These are phyloP conservation scores for Paecilomyces dactylethromorphus DNA, from an alignment of 2,329 filamentous ascomycete species.

Conservation along the genomic window DNA sequence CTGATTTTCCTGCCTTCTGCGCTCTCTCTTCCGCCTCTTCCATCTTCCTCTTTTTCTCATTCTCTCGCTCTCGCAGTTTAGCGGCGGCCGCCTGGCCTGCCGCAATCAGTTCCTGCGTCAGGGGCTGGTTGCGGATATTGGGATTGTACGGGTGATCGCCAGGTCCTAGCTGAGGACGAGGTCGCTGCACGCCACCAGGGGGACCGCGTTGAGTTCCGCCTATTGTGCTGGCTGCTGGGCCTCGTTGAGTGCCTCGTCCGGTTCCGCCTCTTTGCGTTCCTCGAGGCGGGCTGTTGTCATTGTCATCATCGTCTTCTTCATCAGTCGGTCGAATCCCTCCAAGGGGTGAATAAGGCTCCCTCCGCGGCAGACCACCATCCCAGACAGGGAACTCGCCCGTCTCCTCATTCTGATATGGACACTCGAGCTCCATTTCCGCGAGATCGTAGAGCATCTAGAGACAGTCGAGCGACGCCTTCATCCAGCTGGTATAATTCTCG, in stretches of 20 bases:
- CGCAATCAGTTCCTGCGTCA: not conserved
- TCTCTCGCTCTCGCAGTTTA: not conserved
- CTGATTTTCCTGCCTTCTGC: not conserved
- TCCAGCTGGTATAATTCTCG: not conserved
- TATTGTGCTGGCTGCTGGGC: not conserved
- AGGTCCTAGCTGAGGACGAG: not conserved
- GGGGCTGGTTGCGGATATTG: not conserved
- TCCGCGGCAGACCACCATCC: not conserved
- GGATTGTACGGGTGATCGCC: not conserved
- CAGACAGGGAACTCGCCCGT: not conserved
- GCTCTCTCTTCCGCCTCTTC: slow-evolving; percentile 19
- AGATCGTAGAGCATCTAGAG: not conserved
- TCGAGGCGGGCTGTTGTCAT: not conserved
- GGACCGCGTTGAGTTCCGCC: not conserved
- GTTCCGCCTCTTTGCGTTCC: not conserved
- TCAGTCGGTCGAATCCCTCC: not conserved
- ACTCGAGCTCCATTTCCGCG: not conserved
- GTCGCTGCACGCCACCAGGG: not conserved
- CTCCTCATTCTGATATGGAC: not conserved
- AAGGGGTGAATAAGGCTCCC: not conserved
- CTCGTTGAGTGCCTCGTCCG: no score
- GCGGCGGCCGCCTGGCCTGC: not conserved
- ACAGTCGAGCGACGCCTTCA: not conserved
- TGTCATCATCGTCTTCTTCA: not conserved
- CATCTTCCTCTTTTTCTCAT: slow-evolving; percentile 10